Conservation (phyloP, 164 flowering plant species). For the Taxillus chinensis region DNA sequence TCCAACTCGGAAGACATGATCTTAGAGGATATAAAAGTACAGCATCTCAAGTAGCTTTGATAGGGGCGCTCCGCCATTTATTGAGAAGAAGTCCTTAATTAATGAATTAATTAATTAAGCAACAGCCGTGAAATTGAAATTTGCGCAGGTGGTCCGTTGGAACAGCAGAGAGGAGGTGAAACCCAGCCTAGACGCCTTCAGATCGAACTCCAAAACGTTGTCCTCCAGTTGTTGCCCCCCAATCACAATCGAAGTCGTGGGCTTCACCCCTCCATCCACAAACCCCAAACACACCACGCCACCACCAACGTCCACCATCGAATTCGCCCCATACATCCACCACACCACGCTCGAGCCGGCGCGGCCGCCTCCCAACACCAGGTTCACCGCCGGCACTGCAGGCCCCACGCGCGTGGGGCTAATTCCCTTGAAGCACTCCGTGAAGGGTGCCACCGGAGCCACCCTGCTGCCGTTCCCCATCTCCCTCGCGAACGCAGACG, state of each 20-base stretch:
- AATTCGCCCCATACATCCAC: slow-evolving; percentile 36
- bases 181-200: slow-evolving; percentile 33
- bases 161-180: slow-evolving; percentile 22
- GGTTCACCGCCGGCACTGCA: slow-evolving; percentile 33
- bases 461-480: slow-evolving; percentile 25
- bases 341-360: slow-evolving; percentile 47
- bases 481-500: slow-evolving; percentile 12
- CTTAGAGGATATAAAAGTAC: too few species aligned
- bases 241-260: slow-evolving; percentile 23
- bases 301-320: slow-evolving; percentile 29
- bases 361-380: slow-evolving; percentile 43
- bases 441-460: slow-evolving; percentile 28
- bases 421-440: slow-evolving; percentile 22
- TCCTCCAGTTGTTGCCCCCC: slow-evolving; percentile 52
- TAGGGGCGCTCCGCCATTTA: too few species aligned
- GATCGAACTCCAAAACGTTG: slow-evolving; percentile 31
- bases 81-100: too few species aligned
- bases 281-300: slow-evolving; percentile 36
- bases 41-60: too few species aligned
- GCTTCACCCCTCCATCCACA: slow-evolving; percentile 27
- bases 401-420: slow-evolving; percentile 16
- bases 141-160: slow-evolving; percentile 17
- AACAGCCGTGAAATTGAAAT: slow-evolving; percentile 18
- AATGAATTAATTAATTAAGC: background rate
- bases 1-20: too few species aligned